Evolutionary conservation across 108 stramenopile genomes (phyloP).

Genomic region (Nitzschia sp.): DNA sequence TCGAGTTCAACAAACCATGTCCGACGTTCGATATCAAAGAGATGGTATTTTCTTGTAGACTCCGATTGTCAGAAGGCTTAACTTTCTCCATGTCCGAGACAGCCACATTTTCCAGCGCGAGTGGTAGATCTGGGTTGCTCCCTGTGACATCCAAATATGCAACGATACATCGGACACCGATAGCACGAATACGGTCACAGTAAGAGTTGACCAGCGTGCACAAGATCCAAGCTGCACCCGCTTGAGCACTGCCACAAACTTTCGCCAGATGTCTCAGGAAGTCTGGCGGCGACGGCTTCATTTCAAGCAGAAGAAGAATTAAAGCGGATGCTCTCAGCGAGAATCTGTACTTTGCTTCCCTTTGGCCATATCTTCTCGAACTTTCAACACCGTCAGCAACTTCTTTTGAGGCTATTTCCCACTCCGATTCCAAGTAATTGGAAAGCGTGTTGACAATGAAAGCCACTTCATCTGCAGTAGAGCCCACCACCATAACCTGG

Average conservation of each 20-base stretch:
- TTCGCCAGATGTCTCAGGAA: conserved; percentile 45
- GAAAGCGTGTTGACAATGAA: conserved; percentile 59
- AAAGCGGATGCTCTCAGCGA: conserved; percentile 32
- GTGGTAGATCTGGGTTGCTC: conserved; percentile 26
- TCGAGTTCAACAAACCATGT: conserved; percentile 26
- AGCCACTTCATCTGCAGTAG: conserved; percentile 34
- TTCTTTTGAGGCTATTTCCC: conserved; percentile 39
- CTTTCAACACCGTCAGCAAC: background rate
- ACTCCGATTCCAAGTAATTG: conserved; percentile 49
- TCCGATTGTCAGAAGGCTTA: conserved; percentile 1
- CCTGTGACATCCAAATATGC: conserved; percentile 45
- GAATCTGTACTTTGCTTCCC: conserved; percentile 7
- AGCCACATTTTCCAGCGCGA: conserved; percentile 19
- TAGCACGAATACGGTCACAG: conserved; percentile 58
- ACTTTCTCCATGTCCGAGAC: conserved; percentile 5
- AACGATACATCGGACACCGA: conserved; percentile 68
- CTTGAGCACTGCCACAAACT: conserved; percentile 53
- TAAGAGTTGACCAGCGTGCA: conserved; percentile 68
- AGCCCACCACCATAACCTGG: conserved; percentile 38
- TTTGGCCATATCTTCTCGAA: background rate
- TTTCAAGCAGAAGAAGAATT: conserved; percentile 39
- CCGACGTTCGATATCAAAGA: conserved; percentile 35
- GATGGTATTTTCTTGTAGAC: conserved; percentile 29
- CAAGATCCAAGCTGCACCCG: conserved; percentile 68
- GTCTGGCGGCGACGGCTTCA: conserved; percentile 28